These are phyloP conservation scores for Lactifluus echinatus DNA, from an alignment of 768 basidiomycete genomes.

Conservation along the genomic window DNA sequence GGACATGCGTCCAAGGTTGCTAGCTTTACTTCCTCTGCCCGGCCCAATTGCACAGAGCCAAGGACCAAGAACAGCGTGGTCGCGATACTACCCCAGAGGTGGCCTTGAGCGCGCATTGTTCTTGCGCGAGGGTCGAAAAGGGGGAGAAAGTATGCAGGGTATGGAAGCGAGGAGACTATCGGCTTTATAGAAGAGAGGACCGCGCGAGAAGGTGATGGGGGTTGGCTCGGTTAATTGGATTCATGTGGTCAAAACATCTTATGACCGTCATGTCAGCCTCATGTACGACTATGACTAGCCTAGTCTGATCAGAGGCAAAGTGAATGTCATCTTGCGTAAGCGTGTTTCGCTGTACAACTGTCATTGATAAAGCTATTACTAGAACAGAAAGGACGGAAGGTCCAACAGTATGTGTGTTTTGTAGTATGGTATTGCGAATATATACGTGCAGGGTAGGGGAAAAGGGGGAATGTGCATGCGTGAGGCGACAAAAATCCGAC, in stretches of 20 bases:
- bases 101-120: neutral
- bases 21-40: constrained; percentile 24
- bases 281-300: no score
- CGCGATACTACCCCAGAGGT: neutral
- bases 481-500: neutral
- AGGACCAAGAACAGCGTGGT: neutral
- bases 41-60: neutral
- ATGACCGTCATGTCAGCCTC: no score
- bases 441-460: constrained; percentile 17
- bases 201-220: no score
- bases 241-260: no score
- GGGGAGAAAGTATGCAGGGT: neutral
- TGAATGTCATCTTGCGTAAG: no score
- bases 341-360: constrained; percentile 7
- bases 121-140: neutral
- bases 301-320: no score
- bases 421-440: constrained; percentile 18
- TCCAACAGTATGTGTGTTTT: constrained; percentile 11
- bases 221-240: no score
- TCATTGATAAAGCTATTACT: constrained; percentile 16
- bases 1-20: constrained; percentile 45
- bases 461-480: constrained; percentile 6
- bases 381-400: constrained; percentile 11
- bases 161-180: neutral
- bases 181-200: neutral